Conservation (phyloP, 2,329 filamentous ascomycete species). For the Leptographium wingfieldii region DNA sequence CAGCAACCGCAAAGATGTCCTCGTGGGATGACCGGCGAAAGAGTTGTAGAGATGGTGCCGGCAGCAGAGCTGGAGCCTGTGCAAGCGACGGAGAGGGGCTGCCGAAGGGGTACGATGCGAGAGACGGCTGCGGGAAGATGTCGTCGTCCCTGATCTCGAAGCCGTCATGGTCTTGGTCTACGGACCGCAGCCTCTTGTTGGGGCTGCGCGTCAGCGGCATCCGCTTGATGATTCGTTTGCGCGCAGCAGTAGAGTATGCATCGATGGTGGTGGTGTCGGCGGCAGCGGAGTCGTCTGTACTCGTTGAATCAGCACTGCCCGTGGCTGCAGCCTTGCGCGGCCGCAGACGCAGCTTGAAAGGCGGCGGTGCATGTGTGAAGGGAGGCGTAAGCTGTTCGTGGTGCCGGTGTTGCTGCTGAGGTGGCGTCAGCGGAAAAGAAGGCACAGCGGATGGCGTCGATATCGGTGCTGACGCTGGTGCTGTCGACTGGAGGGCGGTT, state of each 20-base stretch:
- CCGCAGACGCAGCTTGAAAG: conserved; percentile 42
- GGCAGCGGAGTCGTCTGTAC: not conserved
- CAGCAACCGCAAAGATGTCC: no score
- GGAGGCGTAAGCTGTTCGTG: conserved; percentile 43
- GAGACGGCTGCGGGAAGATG: not conserved
- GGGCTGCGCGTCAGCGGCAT: conserved; percentile 26
- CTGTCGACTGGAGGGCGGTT: conserved; percentile 33
- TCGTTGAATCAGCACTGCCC: conserved; percentile 11
- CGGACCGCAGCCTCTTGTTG: conserved; percentile 40
- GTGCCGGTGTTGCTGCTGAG: not conserved
- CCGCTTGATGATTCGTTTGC: conserved; percentile 41
- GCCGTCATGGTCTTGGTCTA: conserved; percentile 32
- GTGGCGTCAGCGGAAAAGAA: conserved; percentile 17
- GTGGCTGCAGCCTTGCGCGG: conserved; percentile 26
- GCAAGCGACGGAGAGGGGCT: not conserved
- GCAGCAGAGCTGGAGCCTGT: not conserved
- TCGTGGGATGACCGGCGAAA: not conserved
- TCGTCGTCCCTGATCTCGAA: conserved; percentile 17
- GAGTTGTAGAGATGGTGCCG: not conserved
- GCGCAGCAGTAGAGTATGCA: conserved; percentile 9
- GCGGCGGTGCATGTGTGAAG: conserved; percentile 19
- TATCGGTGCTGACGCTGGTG: conserved; percentile 26
- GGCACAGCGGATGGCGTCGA: not conserved
- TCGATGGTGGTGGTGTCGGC: not conserved
- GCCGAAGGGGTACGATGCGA: not conserved